Evolutionary conservation across 1,284 basidiomycete species (phyloP), one percentile per base, ranked within the genome.

Genomic region (Trichosporon inkin): DNA sequence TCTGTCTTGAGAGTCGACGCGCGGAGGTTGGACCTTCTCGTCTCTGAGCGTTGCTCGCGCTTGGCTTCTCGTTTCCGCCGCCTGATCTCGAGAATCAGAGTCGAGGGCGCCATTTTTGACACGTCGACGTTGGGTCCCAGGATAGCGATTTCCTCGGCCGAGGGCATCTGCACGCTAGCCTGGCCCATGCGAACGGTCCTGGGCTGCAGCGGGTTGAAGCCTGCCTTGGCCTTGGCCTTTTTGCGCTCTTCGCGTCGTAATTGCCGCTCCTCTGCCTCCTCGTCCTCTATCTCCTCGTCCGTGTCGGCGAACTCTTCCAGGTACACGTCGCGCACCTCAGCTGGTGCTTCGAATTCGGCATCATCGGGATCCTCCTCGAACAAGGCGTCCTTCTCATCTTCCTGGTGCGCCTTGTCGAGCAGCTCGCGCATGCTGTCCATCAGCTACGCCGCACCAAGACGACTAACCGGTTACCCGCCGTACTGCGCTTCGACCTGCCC

Each of bases 301-400:
- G 75, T 77, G 61, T 77, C 75, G 0, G 75, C 75, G 59, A 77
- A 77, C 40, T 77, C 75, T 10, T 77, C 75, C 39, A 77, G 58
- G 41, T 66, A 77, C 6, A 77, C 71, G 61, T 77, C 75, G 3
- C 69, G 62, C 16, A 62, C 55, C 2, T 75, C 73, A 51, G 64
- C 61, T 37, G 75, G 75, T n/a, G 73, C 73, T 17, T 62, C 63
- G 56, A 76, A 77, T 55, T 77, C 75, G 53, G 68, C 74, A 53
- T 77, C 75, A 39, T 71, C 71, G 19, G 66, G 72, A 17, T 72
- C 74, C 57, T 76, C 74, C n/a, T 63, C 67, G 53, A 75, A 74
- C 24, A 75, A 28, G 52, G 70, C 71, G 54, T 76, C 75, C 20
- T 66, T 58, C 35, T 74, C 66, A 54, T 74, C 70, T 57, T 77